Percentiles rank a stretch among this genome's conserved stretches.
Conservation (phyloP, 1,284 basidiomycete genomes). For the Cryptococcus sp. region DNA sequence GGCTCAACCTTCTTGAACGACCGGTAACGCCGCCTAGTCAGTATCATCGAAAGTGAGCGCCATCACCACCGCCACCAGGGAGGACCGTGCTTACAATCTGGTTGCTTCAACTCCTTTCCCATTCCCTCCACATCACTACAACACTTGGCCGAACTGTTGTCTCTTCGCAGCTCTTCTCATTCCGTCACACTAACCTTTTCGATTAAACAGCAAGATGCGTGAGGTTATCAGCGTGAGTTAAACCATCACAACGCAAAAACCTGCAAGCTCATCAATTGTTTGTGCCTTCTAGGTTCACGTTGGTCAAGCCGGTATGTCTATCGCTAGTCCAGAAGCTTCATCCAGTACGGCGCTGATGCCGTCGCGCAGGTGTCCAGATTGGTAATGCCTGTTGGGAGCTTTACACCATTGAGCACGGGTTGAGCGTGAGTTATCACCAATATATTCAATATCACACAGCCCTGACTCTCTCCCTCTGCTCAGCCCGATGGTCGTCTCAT, state of each 20-base stretch:
- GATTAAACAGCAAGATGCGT: constrained; percentile 36
- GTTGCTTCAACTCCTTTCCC: no score
- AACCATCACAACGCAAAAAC: background rate
- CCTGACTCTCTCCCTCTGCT: constrained; percentile 16
- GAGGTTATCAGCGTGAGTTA: constrained; percentile 53
- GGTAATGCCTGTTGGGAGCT: constrained; percentile 98
- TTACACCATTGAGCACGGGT: constrained; percentile 97
- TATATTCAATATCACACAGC: background rate
- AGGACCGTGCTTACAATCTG: background rate
- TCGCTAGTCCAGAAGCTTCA: background rate
- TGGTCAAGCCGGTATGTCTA: constrained; percentile 52
- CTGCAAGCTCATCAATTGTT: background rate
- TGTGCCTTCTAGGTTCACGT: constrained; percentile 49
- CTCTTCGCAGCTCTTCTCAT: background rate
- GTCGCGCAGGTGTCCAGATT: constrained; percentile 60
- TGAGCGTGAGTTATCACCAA: constrained; percentile 67
- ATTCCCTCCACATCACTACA: background rate
- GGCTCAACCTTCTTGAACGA: background rate
- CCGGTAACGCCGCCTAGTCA: background rate
- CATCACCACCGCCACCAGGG: background rate
- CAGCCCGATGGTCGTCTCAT: constrained; percentile 89
- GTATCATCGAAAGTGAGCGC: background rate
- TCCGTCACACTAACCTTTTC: constrained; percentile 1
- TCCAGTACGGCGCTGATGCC: background rate
- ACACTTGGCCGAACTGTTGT: no score